phyloP scores from a whole-genome alignment of 352 stramenopile genomes.

The Phytophthora fragariaefolia region DNA sequence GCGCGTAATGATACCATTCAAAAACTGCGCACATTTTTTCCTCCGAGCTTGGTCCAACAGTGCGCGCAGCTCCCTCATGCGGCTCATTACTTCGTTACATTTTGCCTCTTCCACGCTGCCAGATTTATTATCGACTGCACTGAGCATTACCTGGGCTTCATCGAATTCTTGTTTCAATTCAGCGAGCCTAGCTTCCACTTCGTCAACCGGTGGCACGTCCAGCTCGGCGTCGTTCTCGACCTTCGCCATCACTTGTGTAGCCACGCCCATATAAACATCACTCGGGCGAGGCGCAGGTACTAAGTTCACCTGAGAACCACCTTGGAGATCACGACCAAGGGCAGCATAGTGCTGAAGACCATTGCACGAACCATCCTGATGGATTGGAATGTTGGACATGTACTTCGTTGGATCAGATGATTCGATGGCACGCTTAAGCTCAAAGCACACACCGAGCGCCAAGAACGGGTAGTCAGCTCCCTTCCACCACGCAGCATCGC shows the following conservation, averaged over 20 bases:
- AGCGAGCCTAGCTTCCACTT: constrained; percentile 34
- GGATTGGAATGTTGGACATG: constrained; percentile 96
- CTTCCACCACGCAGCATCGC: constrained; percentile 93
- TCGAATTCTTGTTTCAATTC: neutral
- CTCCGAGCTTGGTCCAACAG: constrained; percentile 50
- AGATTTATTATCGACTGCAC: too few relatives aligned
- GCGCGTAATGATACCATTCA: constrained; percentile 83
- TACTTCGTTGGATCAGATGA: constrained; percentile 95
- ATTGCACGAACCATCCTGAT: constrained; percentile 99
- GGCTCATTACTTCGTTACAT: neutral
- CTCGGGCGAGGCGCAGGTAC: constrained; percentile 93
- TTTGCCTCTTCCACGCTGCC: neutral
- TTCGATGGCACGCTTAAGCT: constrained; percentile 94
- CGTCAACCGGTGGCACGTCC: constrained; percentile 52
- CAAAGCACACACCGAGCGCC: constrained; percentile 96
- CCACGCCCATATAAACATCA: constrained; percentile 98
- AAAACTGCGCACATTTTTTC: constrained; percentile 71
- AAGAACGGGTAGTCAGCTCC: constrained; percentile 98
- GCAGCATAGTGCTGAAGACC: constrained; percentile 99
- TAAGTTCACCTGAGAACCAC: constrained; percentile 98
- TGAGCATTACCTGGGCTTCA: too few relatives aligned
- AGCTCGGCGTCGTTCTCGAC: constrained; percentile 73
- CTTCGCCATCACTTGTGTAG: constrained; percentile 79
- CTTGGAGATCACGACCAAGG: constrained; percentile 94
- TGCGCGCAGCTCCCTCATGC: constrained; percentile 2